A percentile compares a stretch with the other conserved stretches of the same genome.
Conservation (phyloP, 2,329 filamentous ascomycete genomes). For the Madurella mycetomatis region DNA sequence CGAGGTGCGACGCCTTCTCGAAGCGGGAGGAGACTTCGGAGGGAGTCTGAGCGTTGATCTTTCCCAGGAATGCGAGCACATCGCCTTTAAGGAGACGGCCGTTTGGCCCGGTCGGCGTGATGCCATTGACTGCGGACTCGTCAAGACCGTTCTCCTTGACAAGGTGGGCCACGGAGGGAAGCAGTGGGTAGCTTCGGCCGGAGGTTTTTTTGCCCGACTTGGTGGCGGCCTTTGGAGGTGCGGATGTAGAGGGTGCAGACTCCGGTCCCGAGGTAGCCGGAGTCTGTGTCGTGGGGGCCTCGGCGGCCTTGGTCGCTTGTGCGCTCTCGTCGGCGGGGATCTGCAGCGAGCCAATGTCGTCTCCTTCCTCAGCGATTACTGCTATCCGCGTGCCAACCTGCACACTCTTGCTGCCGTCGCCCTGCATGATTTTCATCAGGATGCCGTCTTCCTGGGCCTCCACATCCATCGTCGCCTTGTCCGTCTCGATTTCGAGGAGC, state of each 20-base stretch:
- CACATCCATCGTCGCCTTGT: slow-evolving; percentile 93
- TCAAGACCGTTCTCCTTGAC: slow-evolving; percentile 74
- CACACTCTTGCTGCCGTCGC: slow-evolving; percentile 69
- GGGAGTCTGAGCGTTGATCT: slow-evolving; percentile 68
- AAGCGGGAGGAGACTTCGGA: slow-evolving; percentile 66
- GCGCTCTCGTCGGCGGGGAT: slow-evolving; percentile 65
- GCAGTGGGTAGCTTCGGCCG: slow-evolving; percentile 66
- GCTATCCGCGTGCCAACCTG: slow-evolving; percentile 78
- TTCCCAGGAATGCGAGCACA: slow-evolving; percentile 82
- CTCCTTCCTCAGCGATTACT: slow-evolving; percentile 74
- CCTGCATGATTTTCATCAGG: slow-evolving; percentile 74
- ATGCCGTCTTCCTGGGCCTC: slow-evolving; percentile 88
- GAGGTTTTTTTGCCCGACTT: slow-evolving; percentile 48
- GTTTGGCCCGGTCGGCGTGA: slow-evolving; percentile 80
- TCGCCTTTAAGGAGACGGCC: slow-evolving; percentile 93
- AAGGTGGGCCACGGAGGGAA: slow-evolving; percentile 79
- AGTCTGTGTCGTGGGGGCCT: slow-evolving; percentile 16
- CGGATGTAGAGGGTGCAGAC: slow-evolving; percentile 16
- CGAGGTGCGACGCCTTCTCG: slow-evolving; percentile 73
- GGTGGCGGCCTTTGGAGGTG: slow-evolving; percentile 24
- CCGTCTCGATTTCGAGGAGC: slow-evolving; percentile 86
- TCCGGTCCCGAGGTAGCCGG: slow-evolving; percentile 23
- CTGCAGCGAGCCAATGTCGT: slow-evolving; percentile 70
- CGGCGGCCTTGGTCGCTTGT: slow-evolving; percentile 30
- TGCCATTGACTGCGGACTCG: slow-evolving; percentile 70